phyloP scores from a whole-genome alignment of 805 yeast species.

The Peterozyma toletana region DNA sequence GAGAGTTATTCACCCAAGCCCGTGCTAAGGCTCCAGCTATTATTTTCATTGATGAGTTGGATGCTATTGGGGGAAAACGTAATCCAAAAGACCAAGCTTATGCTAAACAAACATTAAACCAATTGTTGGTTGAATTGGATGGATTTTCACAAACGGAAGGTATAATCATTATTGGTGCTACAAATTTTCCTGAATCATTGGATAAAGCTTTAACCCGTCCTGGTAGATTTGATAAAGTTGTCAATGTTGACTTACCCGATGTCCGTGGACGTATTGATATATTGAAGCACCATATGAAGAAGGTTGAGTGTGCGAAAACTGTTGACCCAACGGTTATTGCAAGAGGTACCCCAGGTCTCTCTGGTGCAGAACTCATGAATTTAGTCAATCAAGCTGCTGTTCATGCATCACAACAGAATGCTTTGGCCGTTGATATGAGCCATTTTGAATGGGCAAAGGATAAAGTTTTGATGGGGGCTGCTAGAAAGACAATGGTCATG shows the following conservation, averaged over 20 bases:
- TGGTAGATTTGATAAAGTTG: slow-evolving; percentile 95
- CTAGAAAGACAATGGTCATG: slow-evolving; percentile 93
- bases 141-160: slow-evolving; percentile 92
- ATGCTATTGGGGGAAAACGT: slow-evolving; percentile 97
- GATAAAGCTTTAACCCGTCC: slow-evolving; percentile 98
- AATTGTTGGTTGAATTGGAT: slow-evolving; percentile 90
- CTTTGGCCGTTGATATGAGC: slow-evolving; percentile 79
- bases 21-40: slow-evolving; percentile 95
- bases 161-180: slow-evolving; percentile 94
- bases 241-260: slow-evolving; percentile 92
- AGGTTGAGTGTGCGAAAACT: slow-evolving; percentile 76
- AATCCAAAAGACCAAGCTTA: slow-evolving; percentile 97
- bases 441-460: slow-evolving; percentile 99
- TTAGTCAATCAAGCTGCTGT: slow-evolving; percentile 98
- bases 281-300: slow-evolving; percentile 82
- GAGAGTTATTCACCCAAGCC: slow-evolving; percentile 91
- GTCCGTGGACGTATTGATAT: slow-evolving; percentile 96
- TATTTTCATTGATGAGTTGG: slow-evolving; percentile 94
- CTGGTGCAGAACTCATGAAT: slow-evolving; percentile 97
- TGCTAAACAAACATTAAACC: slow-evolving; percentile 95
- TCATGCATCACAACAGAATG: slow-evolving; percentile 88
- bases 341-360: slow-evolving; percentile 94
- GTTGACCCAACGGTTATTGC: slow-evolving; percentile 90
- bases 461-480: slow-evolving; percentile 96
- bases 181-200: slow-evolving; percentile 94